Percentiles rank a stretch among this genome's conserved stretches.
These are phyloP conservation scores for Apiospora aurea DNA, from an alignment of 2,329 filamentous ascomycete genomes.

Conservation along the genomic window DNA sequence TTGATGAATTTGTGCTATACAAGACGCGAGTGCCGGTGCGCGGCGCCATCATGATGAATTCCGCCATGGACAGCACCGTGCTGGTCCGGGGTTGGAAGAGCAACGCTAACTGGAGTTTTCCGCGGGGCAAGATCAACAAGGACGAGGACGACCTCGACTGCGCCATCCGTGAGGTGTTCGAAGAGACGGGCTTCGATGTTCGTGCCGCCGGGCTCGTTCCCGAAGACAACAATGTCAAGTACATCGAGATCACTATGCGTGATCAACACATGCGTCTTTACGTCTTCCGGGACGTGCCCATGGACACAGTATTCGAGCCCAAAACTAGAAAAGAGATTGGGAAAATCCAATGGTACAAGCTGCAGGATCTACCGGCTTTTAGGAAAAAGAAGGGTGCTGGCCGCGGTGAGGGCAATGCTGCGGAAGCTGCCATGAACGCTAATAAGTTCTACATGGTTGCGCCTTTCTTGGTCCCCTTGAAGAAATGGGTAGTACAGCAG, in stretches of 20 bases:
- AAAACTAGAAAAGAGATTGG: slow-evolving; percentile 96
- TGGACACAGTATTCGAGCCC: slow-evolving; percentile 87
- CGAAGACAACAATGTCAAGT: slow-evolving; percentile 75
- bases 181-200: slow-evolving; percentile 93
- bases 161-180: slow-evolving; percentile 91
- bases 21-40: slow-evolving; percentile 94
- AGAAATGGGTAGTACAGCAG: slow-evolving; percentile 90
- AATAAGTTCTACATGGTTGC: slow-evolving; percentile 99
- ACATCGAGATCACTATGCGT: slow-evolving; percentile 86
- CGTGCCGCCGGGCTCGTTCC: slow-evolving; percentile 77
- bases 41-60: slow-evolving; percentile 91
- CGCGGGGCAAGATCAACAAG: slow-evolving; percentile 97
- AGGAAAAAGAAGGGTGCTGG: slow-evolving; percentile 70
- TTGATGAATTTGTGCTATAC: slow-evolving; percentile 91
- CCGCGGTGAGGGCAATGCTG: slow-evolving; percentile 62
- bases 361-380: slow-evolving; percentile 86
- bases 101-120: slow-evolving; percentile 94
- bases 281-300: slow-evolving; percentile 87
- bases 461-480: slow-evolving; percentile 84
- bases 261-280: slow-evolving; percentile 94
- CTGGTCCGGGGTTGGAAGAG: slow-evolving; percentile 99
- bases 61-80: slow-evolving; percentile 91
- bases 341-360: slow-evolving; percentile 92
- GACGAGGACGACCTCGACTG: slow-evolving; percentile 94
- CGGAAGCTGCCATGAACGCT: slow-evolving; percentile 64